phyloP scores from a whole-genome alignment of 1,284 basidiomycete species.

The Leccinum pachyderme region DNA sequence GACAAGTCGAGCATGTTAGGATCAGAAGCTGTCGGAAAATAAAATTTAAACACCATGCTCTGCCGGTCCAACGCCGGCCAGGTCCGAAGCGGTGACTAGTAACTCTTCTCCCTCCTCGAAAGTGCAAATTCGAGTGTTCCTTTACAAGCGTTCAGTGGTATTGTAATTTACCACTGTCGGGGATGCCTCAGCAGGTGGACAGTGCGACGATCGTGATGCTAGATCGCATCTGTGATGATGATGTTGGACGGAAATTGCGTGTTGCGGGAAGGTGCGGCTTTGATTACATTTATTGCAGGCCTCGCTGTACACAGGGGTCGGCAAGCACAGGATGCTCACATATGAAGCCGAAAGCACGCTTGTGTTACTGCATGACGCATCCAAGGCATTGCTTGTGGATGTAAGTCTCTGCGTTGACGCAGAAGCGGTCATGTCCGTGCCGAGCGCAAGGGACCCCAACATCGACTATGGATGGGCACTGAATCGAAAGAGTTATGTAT shows the following conservation, averaged over 20 bases:
- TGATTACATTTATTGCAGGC: slow-evolving; percentile 21
- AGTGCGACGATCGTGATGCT: slow-evolving; percentile 38
- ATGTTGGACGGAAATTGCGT: slow-evolving; percentile 45
- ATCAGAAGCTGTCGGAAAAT: slow-evolving; percentile 28
- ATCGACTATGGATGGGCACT: slow-evolving; percentile 44
- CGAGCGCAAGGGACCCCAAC: slow-evolving; percentile 5
- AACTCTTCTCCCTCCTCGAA: not conserved
- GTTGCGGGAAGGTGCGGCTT: slow-evolving; percentile 45
- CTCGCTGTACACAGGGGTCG: slow-evolving; percentile 12
- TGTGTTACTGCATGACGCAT: slow-evolving; percentile 46
- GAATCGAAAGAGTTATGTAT: slow-evolving; percentile 49
- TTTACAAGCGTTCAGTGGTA: not conserved
- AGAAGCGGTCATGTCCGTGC: slow-evolving; percentile 18
- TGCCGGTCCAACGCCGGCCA: slow-evolving; percentile 7
- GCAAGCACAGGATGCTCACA: slow-evolving; percentile 44
- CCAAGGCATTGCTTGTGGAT: slow-evolving; percentile 51
- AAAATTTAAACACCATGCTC: slow-evolving; percentile 8
- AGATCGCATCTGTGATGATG: slow-evolving; percentile 31
- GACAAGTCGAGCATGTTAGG: slow-evolving; percentile 24
- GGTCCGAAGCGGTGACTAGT: not conserved
- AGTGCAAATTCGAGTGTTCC: not conserved
- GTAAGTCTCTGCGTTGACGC: slow-evolving; percentile 47
- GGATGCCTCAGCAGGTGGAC: slow-evolving; percentile 39
- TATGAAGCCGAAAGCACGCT: slow-evolving; percentile 48
- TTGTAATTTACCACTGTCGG: slow-evolving; percentile 1